Evolutionary conservation across 1,139 yeast species (phyloP).

Genomic region (Candida tetrigidarum): DNA sequence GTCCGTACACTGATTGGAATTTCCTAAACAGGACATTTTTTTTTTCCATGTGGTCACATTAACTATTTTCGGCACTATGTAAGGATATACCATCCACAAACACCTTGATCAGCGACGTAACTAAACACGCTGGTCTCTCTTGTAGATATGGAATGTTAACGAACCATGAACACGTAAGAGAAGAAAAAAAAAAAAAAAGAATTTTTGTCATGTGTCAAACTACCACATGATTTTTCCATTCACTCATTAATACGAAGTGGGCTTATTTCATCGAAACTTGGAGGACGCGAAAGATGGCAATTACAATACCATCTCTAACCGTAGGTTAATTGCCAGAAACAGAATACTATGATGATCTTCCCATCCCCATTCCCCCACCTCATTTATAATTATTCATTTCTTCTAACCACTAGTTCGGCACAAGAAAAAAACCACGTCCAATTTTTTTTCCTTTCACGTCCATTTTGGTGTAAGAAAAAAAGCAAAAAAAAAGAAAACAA

Average conservation of each 20-base stretch:
- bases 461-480: not conserved
- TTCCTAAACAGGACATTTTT: conserved; percentile 3
- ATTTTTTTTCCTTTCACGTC: not conserved
- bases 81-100: too few species aligned
- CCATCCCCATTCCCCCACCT: too few species aligned
- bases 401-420: too few species aligned
- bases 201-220: conserved; percentile 4
- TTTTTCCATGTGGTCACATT: not conserved
- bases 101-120: too few species aligned
- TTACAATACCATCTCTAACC: too few species aligned
- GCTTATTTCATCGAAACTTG: not conserved
- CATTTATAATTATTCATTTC: too few species aligned
- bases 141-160: not conserved
- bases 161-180: not conserved
- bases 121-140: not conserved
- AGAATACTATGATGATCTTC: too few species aligned
- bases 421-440: too few species aligned
- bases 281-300: not conserved
- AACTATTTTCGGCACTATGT: not conserved
- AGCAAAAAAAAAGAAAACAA: not conserved
- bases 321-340: too few species aligned
- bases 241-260: not conserved
- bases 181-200: not conserved
- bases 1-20: not conserved
- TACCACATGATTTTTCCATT: not conserved